Base-by-base conservation (phyloP, 805 yeast species). In the Wickerhamomyces silvicola region DNA sequence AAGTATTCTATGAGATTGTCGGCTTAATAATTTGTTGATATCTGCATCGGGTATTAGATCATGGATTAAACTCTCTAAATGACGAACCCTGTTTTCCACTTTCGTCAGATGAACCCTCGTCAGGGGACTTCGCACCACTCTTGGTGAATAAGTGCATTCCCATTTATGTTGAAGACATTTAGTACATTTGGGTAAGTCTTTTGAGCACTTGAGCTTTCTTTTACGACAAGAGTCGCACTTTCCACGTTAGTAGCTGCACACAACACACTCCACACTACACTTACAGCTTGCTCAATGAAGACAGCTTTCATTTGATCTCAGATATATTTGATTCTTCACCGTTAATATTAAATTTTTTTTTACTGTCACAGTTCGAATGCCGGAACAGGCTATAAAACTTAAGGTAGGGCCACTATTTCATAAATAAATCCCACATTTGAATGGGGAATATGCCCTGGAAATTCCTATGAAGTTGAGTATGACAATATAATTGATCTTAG, bases 191-290 rank as follows among this genome's bases (percentile, higher is more conserved):
- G 95, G 95, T 18, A 59, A 66, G 38, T 78, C 84, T 48, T 83
- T 85, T 19, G 94, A 76, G 52, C 95, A 85, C 50, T 78, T 79
- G 38, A 84, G 66, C 57, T 85, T 85, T 34, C 92, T 66, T 43
- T 76, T 72, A 22, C 95, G 71, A 52, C 95, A 85, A 4, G 88
- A 77, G 55, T 85, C 95, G 56, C 95, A 85, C 68, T 45, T 36
- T 13, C 7, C n/a, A n/a, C n/a, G n/a, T n/a, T n/a, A n/a, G n/a
- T n/a, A n/a, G n/a, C n/a, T n/a, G n/a, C n/a, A n/a, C n/a, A n/a
- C n/a, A n/a, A n/a, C n/a, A n/a, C 9, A 6, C 22, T 17, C 10
- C 29, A 10, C 18, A 16, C 3, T 13, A 10, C 17, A 48, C 53
- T 36, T 26, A 48, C 54, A 11, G 54, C 54, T 28, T 48, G 54